Base-by-base conservation (phyloP, 208 protist genomes). In the Trypanosomatidae sp. region DNA sequence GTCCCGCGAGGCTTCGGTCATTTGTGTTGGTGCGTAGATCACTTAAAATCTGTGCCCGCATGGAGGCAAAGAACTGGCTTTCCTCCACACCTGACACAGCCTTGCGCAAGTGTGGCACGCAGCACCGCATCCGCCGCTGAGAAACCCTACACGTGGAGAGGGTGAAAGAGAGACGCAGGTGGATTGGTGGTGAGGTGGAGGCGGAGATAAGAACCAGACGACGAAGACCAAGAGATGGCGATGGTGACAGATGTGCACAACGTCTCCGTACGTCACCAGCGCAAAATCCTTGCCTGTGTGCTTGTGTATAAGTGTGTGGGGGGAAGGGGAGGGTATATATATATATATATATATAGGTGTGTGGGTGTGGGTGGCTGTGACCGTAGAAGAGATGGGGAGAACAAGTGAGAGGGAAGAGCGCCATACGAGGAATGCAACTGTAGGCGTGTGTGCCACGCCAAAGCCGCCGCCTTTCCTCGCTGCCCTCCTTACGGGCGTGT, bases 1-100 rank as follows among this genome's bases (percentile, higher is more conserved):
- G 76, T 19, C 88, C 89, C 0, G 89, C 92, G 28, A 92, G 81
- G 71, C 92, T 96, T 59, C 89, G 87, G 75, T 96, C 92, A 71
- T 94, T 91, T 36, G 62, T 73, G 71, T 90, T 87, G 59, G 44
- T 65, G 3, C 58, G 49, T 43, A 96, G 71, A 55, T 93, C 82
- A 0, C 58, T 71, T 3, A 93, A 2, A 52, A 96, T 91, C 28
- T 84, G 80, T 15, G 66, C 55, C 1, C 86, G 73, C 65, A 80
- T 71, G 25, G 80, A 69, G 5, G 28, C 46, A 64, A 92, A 92
- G 55, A 85, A 85, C 15, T 74, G 71, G 15, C 60, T 77, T 44
- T 78, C 79, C 36, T 74, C 78, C n/a, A 85, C 82, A 5, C 85
- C 85, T 9, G 74, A 30, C 1, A 86, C 66, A 9, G 71, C 75